Conservation (phyloP, 352 stramenopile species). For the Saprolegnia diclina region DNA sequence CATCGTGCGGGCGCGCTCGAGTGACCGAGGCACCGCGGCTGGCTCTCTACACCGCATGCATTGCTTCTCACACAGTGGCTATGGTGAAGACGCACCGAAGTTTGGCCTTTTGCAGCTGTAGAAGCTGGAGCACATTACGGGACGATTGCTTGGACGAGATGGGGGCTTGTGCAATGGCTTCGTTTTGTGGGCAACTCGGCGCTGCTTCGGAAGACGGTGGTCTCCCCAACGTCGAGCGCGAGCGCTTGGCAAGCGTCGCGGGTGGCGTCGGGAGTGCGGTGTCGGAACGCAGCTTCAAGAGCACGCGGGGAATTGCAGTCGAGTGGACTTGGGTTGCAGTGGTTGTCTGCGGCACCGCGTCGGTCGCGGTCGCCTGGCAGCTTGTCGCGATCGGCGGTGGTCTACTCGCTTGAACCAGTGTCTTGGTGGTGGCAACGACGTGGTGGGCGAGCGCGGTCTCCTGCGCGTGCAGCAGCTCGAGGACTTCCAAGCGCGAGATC, state of each 20-base stretch:
- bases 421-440: neutral
- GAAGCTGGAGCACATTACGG: conserved; percentile 18
- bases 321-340: neutral
- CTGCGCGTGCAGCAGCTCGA: conserved; percentile 4
- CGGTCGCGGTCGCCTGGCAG: neutral
- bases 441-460: neutral
- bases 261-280: no score
- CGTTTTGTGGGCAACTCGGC: neutral
- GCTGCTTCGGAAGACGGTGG: neutral
- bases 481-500: neutral
- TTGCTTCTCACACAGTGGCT: neutral
- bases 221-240: neutral
- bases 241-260: neutral
- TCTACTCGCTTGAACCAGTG: neutral
- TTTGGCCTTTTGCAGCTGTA: conserved; percentile 23
- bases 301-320: neutral
- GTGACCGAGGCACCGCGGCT: no score
- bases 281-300: no score
- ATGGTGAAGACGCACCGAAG: neutral
- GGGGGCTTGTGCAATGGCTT: neutral
- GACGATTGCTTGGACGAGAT: neutral
- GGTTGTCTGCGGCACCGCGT: neutral
- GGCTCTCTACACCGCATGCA: neutral
- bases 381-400: neutral
- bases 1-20: neutral